These are phyloP conservation scores for Vaucheria bursata DNA, from an alignment of 352 stramenopile species.

Conservation along the genomic window DNA sequence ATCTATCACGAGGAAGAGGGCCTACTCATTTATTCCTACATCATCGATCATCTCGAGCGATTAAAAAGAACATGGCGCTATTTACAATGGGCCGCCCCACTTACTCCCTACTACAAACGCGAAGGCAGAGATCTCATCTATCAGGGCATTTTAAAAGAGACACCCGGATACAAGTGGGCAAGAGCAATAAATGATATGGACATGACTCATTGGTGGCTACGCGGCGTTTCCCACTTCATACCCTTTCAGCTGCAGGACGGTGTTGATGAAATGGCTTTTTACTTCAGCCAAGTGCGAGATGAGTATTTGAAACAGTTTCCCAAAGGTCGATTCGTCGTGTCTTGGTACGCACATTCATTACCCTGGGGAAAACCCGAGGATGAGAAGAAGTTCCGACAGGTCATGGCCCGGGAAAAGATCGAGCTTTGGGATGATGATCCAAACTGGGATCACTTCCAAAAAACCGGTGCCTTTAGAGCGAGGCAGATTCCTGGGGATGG, in stretches of 20 bases:
- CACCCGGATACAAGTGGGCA: not conserved
- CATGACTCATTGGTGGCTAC: not conserved
- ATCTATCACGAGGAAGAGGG: not conserved
- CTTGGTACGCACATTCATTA: not conserved
- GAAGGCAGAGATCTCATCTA: not conserved
- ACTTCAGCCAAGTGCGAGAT: not conserved
- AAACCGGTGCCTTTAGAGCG: not conserved
- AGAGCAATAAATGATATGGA: not conserved
- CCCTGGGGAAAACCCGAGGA: not conserved
- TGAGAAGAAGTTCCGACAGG: not conserved
- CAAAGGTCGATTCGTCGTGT: not conserved
- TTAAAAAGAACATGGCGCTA: not conserved
- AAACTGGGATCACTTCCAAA: not conserved
- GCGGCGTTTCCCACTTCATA: not conserved
- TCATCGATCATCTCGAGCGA: not conserved
- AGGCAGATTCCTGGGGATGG: not conserved
- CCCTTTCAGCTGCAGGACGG: not conserved
- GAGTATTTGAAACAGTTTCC: conserved; percentile 1
- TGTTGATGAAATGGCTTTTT: not conserved
- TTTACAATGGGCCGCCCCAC: not conserved
- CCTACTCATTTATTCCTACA: not conserved
- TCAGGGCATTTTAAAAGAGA: not conserved
- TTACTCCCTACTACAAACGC: not conserved
- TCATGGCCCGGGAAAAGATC: not conserved
- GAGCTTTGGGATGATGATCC: not conserved